Base-by-base conservation (phyloP, 129 eudicot species). In the Gnaphalium uliginosum region DNA sequence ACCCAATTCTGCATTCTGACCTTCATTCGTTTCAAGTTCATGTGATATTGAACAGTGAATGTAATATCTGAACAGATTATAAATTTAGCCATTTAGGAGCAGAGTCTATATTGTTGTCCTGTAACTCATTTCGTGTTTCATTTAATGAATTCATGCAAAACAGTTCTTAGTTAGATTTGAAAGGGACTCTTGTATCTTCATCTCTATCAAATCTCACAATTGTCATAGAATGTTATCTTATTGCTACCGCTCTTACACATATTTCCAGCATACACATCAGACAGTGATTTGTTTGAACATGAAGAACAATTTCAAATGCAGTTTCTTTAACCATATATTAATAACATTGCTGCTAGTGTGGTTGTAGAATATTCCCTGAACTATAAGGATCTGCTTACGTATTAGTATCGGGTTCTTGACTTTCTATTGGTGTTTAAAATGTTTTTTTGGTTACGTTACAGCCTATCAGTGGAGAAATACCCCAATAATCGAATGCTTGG, bases 401-500 rank as follows among this genome's bases (percentile, higher is more conserved):
- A 32, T 72, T 30, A 22, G 15, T 35, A 6, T 57, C 39, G 61
- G 43, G 50, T 68, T 68, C 21, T 35, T 43, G 39, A 68, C 17
- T 6, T 41, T 68, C 57, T 21, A 17, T 35, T 37, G 1, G 48
- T 21, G 73, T 68, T 68, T 33, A 63, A 23, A 27, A 54, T 29
- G 19, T 62, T 68, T 61, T 2, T 73, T 37, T 77, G 57, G 32
- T 63, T 24, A 66, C 82, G 79, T 51, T 74, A 33, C 95, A 93
- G 98, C 68, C 7, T 89, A 82, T 82, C 99, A 0, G 99, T 89
- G 79, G 97, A 94, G 75, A 94, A 86, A 65, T 84, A 86, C 77
- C 97, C 97, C 25, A 25, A 87, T 74, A 91, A 89, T 71, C 85
- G 54, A 8, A 94, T 94, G 99, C 99, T 93, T 84, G 98, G 98